A percentile compares a stretch with the other conserved stretches of the same genome.
Conservation (phyloP, 805 yeast genomes). For the Hagleromyces aurorensis region DNA sequence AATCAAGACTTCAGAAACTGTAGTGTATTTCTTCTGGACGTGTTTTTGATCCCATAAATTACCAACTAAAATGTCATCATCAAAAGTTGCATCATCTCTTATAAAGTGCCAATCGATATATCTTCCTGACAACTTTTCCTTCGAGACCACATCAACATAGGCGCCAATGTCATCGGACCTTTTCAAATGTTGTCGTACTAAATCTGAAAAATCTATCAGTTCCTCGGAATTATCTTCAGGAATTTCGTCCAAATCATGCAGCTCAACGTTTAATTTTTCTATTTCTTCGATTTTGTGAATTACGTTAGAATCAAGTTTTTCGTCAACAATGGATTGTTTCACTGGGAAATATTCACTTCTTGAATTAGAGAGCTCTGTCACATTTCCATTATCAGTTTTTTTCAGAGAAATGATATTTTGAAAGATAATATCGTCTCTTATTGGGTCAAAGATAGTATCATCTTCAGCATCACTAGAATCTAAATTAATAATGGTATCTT, state of each 20-base stretch:
- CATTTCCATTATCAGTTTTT: too few relatives aligned
- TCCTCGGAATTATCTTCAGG: conserved; percentile 1
- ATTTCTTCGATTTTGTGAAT: conserved; percentile 8
- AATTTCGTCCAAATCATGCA: conserved; percentile 2
- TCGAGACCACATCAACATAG: conserved; percentile 14
- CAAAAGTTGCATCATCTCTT: conserved; percentile 8
- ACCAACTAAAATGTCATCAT: conserved; percentile 6
- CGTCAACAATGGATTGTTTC: conserved; percentile 18
- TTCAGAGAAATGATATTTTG: too few relatives aligned
- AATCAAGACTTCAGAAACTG: conserved; percentile 7
- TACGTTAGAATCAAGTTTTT: conserved; percentile 14
- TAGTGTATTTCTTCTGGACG: conserved; percentile 5
- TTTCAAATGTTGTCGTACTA: conserved; percentile 2
- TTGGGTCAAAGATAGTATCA: too few relatives aligned
- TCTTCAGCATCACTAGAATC: too few relatives aligned
- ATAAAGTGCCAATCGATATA: conserved; percentile 27
- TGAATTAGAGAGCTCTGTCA: too few relatives aligned
- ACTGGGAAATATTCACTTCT: too few relatives aligned
- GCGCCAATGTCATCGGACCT: conserved; percentile 5
- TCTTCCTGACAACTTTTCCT: conserved; percentile 16
- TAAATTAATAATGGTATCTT: too few relatives aligned
- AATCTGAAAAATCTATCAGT: conserved; percentile 1
- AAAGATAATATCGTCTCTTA: too few relatives aligned
- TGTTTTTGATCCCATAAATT: conserved; percentile 1
- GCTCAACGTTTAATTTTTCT: conserved; percentile 3